Evolutionary conservation across 2,329 filamentous ascomycete genomes (phyloP).

Genomic region (Didymella lethalis): DNA sequence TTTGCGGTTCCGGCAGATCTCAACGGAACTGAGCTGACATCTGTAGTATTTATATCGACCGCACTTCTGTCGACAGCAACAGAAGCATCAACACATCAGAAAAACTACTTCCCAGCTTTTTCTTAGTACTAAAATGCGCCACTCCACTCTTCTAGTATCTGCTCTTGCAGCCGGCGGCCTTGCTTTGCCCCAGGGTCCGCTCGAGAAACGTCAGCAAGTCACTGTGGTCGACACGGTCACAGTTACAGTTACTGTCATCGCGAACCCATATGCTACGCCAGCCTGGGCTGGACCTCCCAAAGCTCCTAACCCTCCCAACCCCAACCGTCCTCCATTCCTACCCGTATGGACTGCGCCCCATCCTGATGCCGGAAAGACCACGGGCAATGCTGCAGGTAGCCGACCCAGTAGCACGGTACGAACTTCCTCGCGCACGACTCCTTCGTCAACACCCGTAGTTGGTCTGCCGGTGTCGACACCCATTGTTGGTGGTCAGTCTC

Average conservation of each 20-base stretch:
- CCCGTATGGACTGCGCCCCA: conserved; percentile 10
- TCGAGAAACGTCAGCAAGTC: conserved; percentile 32
- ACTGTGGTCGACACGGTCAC: conserved; percentile 34
- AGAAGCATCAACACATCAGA: conserved; percentile 7
- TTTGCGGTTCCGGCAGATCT: conserved; percentile 18
- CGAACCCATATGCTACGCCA: conserved; percentile 20
- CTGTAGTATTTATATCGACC: conserved; percentile 19
- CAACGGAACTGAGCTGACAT: neutral
- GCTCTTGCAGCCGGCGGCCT: conserved; percentile 37
- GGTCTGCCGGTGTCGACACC: neutral
- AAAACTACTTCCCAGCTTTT: conserved; percentile 16
- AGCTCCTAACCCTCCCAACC: conserved; percentile 8
- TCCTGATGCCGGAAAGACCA: conserved; percentile 4
- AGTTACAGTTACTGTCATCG: conserved; percentile 31
- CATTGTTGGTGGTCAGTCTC: neutral
- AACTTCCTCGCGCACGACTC: neutral
- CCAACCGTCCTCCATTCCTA: conserved; percentile 2
- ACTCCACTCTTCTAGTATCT: conserved; percentile 35
- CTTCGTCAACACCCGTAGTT: neutral
- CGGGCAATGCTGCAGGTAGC: neutral
- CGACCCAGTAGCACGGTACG: neutral
- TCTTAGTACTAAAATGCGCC: conserved; percentile 37
- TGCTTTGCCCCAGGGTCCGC: conserved; percentile 31
- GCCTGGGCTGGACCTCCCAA: conserved; percentile 12
- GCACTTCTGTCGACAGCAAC: neutral